Evolutionary conservation across 2,329 filamentous ascomycete species (phyloP).

Genomic region (Arthrobotrys sphaeroides): DNA sequence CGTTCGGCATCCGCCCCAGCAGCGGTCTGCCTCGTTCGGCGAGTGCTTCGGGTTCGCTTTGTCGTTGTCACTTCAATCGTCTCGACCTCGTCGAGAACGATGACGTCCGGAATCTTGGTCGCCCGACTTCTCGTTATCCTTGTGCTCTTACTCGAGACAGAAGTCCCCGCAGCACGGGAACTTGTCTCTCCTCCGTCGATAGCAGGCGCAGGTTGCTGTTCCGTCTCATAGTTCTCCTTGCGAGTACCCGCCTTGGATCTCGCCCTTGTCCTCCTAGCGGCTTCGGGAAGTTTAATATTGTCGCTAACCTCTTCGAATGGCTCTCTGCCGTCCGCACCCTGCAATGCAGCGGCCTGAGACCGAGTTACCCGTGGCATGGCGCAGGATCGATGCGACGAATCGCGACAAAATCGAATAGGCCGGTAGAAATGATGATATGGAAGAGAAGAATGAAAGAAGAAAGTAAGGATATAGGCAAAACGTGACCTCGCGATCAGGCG

Average conservation of each 20-base stretch:
- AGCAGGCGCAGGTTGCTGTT: background rate
- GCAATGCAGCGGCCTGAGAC: slow-evolving; percentile 39
- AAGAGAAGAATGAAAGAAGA: background rate
- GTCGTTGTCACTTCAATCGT: slow-evolving; percentile 41
- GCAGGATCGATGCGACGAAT: slow-evolving; percentile 12
- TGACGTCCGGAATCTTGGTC: slow-evolving; percentile 3
- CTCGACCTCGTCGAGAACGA: slow-evolving; percentile 30
- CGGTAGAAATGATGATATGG: background rate
- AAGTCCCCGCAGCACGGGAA: slow-evolving; percentile 7
- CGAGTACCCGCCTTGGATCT: slow-evolving; percentile 40
- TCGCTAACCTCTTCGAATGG: slow-evolving; percentile 44
- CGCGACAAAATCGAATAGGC: background rate
- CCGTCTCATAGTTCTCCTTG: slow-evolving; percentile 28
- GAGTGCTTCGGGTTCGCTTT: slow-evolving; percentile 31
- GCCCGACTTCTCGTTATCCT: slow-evolving; percentile 13
- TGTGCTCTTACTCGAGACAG: slow-evolving; percentile 7
- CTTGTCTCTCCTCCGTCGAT: background rate
- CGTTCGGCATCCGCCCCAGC: background rate
- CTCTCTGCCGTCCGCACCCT: slow-evolving; percentile 18
- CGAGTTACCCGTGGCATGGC: slow-evolving; percentile 38
- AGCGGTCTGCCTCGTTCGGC: slow-evolving; percentile 2
- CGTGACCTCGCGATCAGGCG: slow-evolving; percentile 19
- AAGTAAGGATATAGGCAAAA: background rate
- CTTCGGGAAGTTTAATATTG: slow-evolving; percentile 19
- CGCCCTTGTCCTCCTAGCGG: slow-evolving; percentile 16